Base-by-base conservation (phyloP, 805 yeast genomes). In the Torulaspora gathmanii region DNA sequence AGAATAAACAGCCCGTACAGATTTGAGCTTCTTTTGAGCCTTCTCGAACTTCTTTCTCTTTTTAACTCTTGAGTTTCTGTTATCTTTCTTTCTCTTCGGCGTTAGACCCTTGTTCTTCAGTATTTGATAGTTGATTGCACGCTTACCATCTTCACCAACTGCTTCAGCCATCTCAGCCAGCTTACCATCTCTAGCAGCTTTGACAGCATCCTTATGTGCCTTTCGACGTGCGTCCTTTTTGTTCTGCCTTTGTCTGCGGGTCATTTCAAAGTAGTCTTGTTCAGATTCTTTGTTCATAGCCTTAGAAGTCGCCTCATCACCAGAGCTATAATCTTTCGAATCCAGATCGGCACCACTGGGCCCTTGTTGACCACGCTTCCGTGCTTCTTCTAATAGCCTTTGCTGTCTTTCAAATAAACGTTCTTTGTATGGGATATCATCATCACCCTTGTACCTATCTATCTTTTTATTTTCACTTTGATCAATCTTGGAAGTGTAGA, bases 401-500 rank as follows among this genome's bases (percentile, higher is more conserved):
- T 86, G 93, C 58, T 87, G 93, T 60, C 97, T 80, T 69, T 91
- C 97, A 58, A 78, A 90, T 35, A 86, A 73, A 56, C 97, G 78
- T 68, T 91, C 98, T 56, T 79, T 81, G 66, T 93, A 91, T 13
- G 98, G 97, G 47, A 91, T 70, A 68, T 91, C 99, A 50, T 77
- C 76, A 65, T 91, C 99, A 56, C 98, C 99, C 36, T 79, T 73
- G 50, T 70, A 77, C 54, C 69, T 73, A 37, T 82, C 82, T 34
- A 69, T 70, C 49, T 77, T 77, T 64, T 83, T 83, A 54, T 73
- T 72, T 22, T 76, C 81, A 42, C 82, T 83, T 69, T 90, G 95
- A 64, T 89, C 96, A 65, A 93, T 90, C 68, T 91, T 90, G 47
- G 98, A 86, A 1, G 99, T 93, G 74, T 93, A 93, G 80, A 93